Base-by-base conservation (phyloP, 139 green algal genomes). In the Tetradesmus lagerheimii region DNA sequence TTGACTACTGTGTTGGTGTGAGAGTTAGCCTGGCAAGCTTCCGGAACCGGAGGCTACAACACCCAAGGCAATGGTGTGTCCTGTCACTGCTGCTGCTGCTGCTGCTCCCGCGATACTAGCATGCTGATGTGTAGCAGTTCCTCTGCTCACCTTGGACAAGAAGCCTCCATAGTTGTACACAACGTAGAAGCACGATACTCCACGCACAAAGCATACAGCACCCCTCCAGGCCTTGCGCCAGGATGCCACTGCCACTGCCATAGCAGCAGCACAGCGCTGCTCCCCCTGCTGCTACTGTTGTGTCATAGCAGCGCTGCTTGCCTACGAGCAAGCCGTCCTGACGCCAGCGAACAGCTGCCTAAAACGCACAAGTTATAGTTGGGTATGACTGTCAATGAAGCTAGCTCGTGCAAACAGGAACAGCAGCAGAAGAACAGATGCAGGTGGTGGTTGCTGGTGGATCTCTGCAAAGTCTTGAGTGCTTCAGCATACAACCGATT, bases 161-260 rank as follows among this genome's bases (percentile, higher is more conserved):
- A 89, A 89, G 27, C 67, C 85, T 38, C 76, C 85, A 57, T 89
- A 89, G 45, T 89, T 89, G 71, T 83, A 89, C 12, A 81, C 45
- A 11, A 89, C 85, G n/a, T 89, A 81, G 39, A 89, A 79, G 53
- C 35, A 77, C 29, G 82, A 87, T 23, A 77, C 45, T 14, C 57
- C 53, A 18, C 35, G 71, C 1, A 87, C 41, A n/a, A 74, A 86
- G 45, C 27, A 4, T 37, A 57, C 45, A 45, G 80, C 80, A 31
- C 57, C 57, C 23, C 57, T n/a, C 57, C n/a, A 71, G 23, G 57
- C 57, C 16, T 31, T 71, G 57, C 25, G 57, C 57, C 57, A 71
- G 4, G 57, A 71, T n/a, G 57, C 57, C 23, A 6, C 23, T 71
- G 57, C 57, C 25, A n/a, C 57, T 71, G 57, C 57, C 25, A n/a